phyloP scores from a whole-genome alignment of 1,284 basidiomycete species.

The Leccinum subatratum region DNA sequence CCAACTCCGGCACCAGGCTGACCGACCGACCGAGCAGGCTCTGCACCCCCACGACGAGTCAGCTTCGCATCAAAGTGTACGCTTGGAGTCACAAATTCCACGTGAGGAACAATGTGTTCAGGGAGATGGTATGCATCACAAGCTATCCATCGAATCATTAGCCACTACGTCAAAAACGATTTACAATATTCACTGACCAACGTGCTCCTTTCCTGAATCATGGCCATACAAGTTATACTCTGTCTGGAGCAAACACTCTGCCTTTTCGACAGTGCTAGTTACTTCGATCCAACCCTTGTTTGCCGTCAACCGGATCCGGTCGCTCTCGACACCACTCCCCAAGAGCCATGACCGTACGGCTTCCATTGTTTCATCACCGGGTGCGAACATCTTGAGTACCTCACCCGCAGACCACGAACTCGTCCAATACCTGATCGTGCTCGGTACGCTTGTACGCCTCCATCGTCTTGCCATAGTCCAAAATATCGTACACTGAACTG shows the following conservation, averaged over 20 bases:
- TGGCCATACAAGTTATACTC: conserved; percentile 36
- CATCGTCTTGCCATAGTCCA: too few species aligned
- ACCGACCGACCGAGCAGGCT: conserved; percentile 11
- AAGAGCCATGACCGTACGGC: conserved; percentile 39
- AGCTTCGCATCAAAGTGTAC: conserved; percentile 28
- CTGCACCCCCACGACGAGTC: conserved; percentile 11
- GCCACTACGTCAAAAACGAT: conserved; percentile 11
- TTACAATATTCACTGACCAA: conserved; percentile 29
- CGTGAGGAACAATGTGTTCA: conserved; percentile 26
- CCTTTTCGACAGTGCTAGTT: conserved; percentile 37
- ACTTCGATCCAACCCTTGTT: conserved; percentile 43
- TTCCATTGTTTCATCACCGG: conserved; percentile 28
- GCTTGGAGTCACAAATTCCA: conserved; percentile 27
- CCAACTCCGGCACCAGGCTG: conserved; percentile 12
- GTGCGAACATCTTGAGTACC: conserved; percentile 36
- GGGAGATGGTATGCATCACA: conserved; percentile 31
- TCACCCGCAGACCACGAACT: conserved; percentile 39
- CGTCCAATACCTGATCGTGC: too few species aligned
- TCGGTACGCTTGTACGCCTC: too few species aligned
- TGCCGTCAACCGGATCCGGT: conserved; percentile 30
- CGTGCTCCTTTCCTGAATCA: conserved; percentile 36
- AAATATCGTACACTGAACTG: too few species aligned
- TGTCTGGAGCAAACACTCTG: conserved; percentile 32
- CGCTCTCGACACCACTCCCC: conserved; percentile 31
- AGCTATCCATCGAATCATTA: conserved; percentile 18